Evolutionary conservation across 495 filamentous ascomycete genomes (phyloP).

Genomic region (Aspergillus saccharolyticus): DNA sequence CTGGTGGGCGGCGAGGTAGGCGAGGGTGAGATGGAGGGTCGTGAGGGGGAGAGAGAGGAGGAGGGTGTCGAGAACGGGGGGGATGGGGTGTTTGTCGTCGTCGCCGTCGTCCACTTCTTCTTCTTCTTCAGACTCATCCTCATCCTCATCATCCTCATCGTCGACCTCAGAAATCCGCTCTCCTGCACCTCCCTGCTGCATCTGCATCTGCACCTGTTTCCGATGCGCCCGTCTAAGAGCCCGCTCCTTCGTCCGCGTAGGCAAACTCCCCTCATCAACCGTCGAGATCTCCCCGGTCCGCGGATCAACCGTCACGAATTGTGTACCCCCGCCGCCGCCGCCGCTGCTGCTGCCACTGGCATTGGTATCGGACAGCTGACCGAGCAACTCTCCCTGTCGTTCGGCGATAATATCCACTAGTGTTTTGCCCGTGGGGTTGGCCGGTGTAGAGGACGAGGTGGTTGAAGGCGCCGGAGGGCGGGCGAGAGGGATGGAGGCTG

Average conservation of each 20-base stretch:
- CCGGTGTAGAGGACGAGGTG: conserved; percentile 1
- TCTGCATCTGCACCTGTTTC: not conserved
- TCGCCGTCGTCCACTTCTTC: conserved; percentile 11
- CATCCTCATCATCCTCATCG: not conserved
- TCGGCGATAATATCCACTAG: conserved; percentile 48
- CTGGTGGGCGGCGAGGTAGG: conserved; percentile 87
- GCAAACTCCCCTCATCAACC: conserved; percentile 15
- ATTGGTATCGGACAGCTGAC: conserved; percentile 7
- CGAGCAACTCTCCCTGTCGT: conserved; percentile 36
- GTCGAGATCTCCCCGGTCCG: conserved; percentile 30
- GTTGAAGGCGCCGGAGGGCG: conserved; percentile 26
- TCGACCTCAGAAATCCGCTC: not conserved
- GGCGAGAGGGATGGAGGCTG: conserved; percentile 33
- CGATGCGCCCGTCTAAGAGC: conserved; percentile 10
- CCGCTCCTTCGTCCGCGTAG: conserved; percentile 4
- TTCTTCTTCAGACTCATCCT: conserved; percentile 1
- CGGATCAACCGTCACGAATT: conserved; percentile 37
- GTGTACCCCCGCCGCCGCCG: too few species aligned
- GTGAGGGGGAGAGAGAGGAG: conserved; percentile 60
- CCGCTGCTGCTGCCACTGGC: conserved; percentile 6
- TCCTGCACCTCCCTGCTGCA: not conserved
- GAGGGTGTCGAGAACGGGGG: conserved; percentile 44
- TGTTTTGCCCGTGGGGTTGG: conserved; percentile 34
- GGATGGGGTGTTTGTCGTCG: conserved; percentile 24
- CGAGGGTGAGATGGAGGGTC: conserved; percentile 81